Evolutionary conservation across 192 early-diverging fungal species (phyloP), one percentile per base, ranked within the genome.

Genomic region (Entomortierella parvispora): DNA sequence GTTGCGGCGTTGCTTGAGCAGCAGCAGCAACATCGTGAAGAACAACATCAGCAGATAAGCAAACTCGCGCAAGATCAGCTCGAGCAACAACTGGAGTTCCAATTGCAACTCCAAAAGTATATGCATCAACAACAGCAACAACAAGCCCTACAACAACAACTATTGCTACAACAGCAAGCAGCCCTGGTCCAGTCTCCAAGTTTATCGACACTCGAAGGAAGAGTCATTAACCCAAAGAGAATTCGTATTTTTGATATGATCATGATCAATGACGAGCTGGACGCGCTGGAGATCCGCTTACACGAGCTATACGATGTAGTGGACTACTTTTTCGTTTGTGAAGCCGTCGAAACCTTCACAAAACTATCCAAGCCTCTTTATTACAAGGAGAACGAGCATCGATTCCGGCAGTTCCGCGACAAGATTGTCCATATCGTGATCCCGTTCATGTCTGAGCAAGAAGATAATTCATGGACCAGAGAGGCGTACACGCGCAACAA

Each of bases 231-330:
- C 37, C 37, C 37, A 40, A 40, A 40, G 12, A 5, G 37, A 12
- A 40, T 40, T 28, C 48, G 48, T n/a, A 49, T 49, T 9, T 49
- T 49, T 49, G 48, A 49, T 20, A 49, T 49, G 48, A 49, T 49
- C n/a, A 18, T 49, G 23, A 18, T 49, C n/a, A 49, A 49, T 20
- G 48, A 49, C 48, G 48, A 49, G 48, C n/a, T 49, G 48, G 48
- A 49, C n/a, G 20, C 48, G 20, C 48, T 49, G 1, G 48, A 49
- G n/a, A 8, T 49, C n/a, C 48, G 48, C 8, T 22, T 49, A 20
- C 12, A 49, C 48, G 48, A 49, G 23, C 48, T 49, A 11, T 25
- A 49, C 7, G 48, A 49, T 8, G 48, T 49, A 18, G 48, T 54
- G 25, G 28, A 26, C 28, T 26, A 22, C 12, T 54, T 54, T 32